Conservation (phyloP, 2,329 filamentous ascomycete genomes). For the Hirsutella minnesotensis region DNA sequence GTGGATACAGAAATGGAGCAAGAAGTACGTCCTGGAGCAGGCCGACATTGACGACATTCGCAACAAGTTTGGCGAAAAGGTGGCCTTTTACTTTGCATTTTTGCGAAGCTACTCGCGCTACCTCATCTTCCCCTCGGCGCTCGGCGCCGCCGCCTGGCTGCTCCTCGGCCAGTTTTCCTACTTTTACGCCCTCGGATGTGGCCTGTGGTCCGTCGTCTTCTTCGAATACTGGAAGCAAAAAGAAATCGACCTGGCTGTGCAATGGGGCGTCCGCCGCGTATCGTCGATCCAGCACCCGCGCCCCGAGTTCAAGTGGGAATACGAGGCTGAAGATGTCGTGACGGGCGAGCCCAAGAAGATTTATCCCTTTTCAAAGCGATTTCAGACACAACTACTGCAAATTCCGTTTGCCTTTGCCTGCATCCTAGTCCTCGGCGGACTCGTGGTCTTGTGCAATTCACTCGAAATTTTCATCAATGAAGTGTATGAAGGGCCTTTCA, state of each 20-base stretch:
- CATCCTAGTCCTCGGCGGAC: slow-evolving; percentile 57
- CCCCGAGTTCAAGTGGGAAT: slow-evolving; percentile 68
- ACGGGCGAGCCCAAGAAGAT: slow-evolving; percentile 69
- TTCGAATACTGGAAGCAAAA: slow-evolving; percentile 96
- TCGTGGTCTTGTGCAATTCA: slow-evolving; percentile 80
- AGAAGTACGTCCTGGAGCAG: slow-evolving; percentile 54
- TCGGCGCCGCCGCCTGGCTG: slow-evolving; percentile 68
- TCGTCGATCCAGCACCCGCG: slow-evolving; percentile 69
- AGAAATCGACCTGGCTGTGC: slow-evolving; percentile 72
- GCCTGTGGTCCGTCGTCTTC: slow-evolving; percentile 80
- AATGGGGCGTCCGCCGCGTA: slow-evolving; percentile 82
- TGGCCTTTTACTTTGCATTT: slow-evolving; percentile 94
- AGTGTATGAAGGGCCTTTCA: slow-evolving; percentile 81
- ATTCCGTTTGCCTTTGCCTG: slow-evolving; percentile 75
- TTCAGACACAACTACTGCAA: slow-evolving; percentile 67
- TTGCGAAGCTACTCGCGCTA: slow-evolving; percentile 84
- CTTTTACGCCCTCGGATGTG: slow-evolving; percentile 65
- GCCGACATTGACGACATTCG: slow-evolving; percentile 63
- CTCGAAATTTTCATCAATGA: slow-evolving; percentile 95
- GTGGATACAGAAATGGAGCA: slow-evolving; percentile 66
- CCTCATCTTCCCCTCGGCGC: slow-evolving; percentile 66
- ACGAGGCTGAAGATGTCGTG: slow-evolving; percentile 63
- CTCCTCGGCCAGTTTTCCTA: slow-evolving; percentile 77
- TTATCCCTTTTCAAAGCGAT: slow-evolving; percentile 64
- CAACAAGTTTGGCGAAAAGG: slow-evolving; percentile 67